Evolutionary conservation across 441 rosid genomes (phyloP), one percentile per base, ranked within the genome.

Genomic region (Pelargonium citronellum): DNA sequence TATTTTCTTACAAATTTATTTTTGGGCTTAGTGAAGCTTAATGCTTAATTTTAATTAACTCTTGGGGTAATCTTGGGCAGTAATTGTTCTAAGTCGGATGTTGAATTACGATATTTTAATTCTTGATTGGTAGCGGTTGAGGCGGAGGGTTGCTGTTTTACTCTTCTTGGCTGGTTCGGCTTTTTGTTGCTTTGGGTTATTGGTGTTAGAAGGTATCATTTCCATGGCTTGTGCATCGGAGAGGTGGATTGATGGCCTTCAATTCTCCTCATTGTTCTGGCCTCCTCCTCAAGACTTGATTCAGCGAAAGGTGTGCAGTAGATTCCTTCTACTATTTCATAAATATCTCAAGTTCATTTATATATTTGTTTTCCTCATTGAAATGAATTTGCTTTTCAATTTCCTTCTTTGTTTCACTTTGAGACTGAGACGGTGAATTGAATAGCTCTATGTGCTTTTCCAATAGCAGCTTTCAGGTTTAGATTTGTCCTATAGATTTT

Each of bases 201-300:
- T 66, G 24, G 73, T 13, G 7, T 46, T 63, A 57, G 66, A 70
- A 62, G 67, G 73, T 66, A 43, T 64, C 34, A 62, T 71, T 47
- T 66, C 4, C 46, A 91, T 91, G 96, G 93, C 92, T 69, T 82
- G 67, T 80, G 82, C 89, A 65, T 85, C 91, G 27, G 98, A 85
- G 87, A 87, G 93, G 75, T 92, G 99, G 99, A 90, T 87, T 71
- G 98, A 92, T 81, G 90, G 98, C 67, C 96, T 92, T 77, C 91
- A 87, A 66, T 88, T 79, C 82, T 92, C 99, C 11, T 95, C 96
- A 22, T 80, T 95, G 79, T 90, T 92, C 75, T 81, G 97, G 90
- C 86, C 91, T 78, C 91, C 98, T 0, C 98, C 99, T 4, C 90
- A 81, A 39, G 99, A 90, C 77, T 80, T 80, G 60, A 87, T 82